Evolutionary conservation across 495 filamentous ascomycete species (phyloP), one percentile per base, ranked within the genome.

Genomic region (Cryomyces minteri): DNA sequence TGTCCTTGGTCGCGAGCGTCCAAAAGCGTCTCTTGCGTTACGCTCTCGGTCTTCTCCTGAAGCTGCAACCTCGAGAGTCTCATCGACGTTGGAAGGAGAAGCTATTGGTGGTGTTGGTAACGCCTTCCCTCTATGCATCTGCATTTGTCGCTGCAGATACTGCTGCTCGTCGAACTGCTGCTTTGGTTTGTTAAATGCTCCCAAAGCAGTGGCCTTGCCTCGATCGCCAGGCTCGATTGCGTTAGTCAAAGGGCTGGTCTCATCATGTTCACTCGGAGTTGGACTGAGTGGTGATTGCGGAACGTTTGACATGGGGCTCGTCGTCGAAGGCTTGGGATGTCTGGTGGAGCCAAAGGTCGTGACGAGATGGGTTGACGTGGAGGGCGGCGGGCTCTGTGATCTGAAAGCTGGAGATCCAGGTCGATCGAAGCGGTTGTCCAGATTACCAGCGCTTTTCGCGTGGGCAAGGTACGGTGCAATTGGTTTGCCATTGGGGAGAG

Each of bases 121-220:
- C 49, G 60, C 73, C 55, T 61, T 69, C 25, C 78, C 81, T 56
- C 82, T 73, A 44, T 84, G 82, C 62, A 90, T 71, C 54, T 81
- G 78, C 32, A 82, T 58, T 51, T 92, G 84, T 32, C 87, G 77
- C 52, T 87, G 79, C 6, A 80, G 73, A 47, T 88, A 94, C 52
- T 83, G 82, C 34, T 80, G 74, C 53, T 94, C 87, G 52, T 90
- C 82, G 44, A 87, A 94, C 6, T 72, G 67, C 37, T 79, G 72
- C 18, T 59, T 64, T 2, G 87, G 83, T 51, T 85, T 85, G 45
- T 87, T 79, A 63, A 93, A 93, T 1, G 84, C 69, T 11, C 84
- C 84, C 60, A 85, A 69, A 4, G 84, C 84, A 0, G 87, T 92
- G 9, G 87, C 84, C 60, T 92, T 92, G 14, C 84, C 85, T 37